Percentiles rank a stretch among this genome's conserved stretches.
Evolutionary conservation across 768 basidiomycete genomes (phyloP).

Genomic region (Auriscalpium orientale): DNA sequence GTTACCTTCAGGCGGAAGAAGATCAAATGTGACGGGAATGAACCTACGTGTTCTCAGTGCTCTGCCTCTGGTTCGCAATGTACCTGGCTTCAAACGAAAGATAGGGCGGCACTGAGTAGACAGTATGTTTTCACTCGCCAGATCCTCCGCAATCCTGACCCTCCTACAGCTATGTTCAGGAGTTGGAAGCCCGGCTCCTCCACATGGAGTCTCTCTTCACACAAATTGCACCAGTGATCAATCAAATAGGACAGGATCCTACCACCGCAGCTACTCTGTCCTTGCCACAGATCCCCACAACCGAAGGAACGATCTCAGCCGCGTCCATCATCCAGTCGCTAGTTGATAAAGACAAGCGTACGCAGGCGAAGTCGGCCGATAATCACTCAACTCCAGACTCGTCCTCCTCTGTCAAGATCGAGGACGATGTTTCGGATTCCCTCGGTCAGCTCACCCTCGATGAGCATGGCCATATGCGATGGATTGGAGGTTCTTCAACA

Average conservation of each 20-base stretch:
- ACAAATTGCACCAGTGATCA: conserved; percentile 73
- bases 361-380: conserved; percentile 11
- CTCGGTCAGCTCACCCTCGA: conserved; percentile 85
- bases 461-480: conserved; percentile 84
- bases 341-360: conserved; percentile 15
- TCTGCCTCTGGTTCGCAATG: conserved; percentile 66
- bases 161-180: conserved; percentile 71
- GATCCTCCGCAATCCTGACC: conserved; percentile 7
- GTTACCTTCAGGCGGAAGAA: conserved; percentile 64
- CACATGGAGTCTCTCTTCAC: conserved; percentile 86
- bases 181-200: conserved; percentile 78
- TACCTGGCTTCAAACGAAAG: conserved; percentile 88
- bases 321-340: conserved; percentile 18
- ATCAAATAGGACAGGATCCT: conserved; percentile 58
- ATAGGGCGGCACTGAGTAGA: conserved; percentile 82
- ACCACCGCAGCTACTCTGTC: conserved; percentile 16
- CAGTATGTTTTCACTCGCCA: conserved; percentile 51
- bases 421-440: conserved; percentile 76
- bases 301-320: conserved; percentile 7
- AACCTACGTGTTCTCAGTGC: conserved; percentile 83
- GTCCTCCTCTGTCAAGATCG: conserved; percentile 43
- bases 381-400: conserved; percentile 26
- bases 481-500: conserved; percentile 88
- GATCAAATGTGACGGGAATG: conserved; percentile 87
- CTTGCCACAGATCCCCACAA: conserved; percentile 6